Evolutionary conservation across 2,329 filamentous ascomycete genomes (phyloP), one percentile per base, ranked within the genome.

Genomic region (Endoconidiophora laricicola): DNA sequence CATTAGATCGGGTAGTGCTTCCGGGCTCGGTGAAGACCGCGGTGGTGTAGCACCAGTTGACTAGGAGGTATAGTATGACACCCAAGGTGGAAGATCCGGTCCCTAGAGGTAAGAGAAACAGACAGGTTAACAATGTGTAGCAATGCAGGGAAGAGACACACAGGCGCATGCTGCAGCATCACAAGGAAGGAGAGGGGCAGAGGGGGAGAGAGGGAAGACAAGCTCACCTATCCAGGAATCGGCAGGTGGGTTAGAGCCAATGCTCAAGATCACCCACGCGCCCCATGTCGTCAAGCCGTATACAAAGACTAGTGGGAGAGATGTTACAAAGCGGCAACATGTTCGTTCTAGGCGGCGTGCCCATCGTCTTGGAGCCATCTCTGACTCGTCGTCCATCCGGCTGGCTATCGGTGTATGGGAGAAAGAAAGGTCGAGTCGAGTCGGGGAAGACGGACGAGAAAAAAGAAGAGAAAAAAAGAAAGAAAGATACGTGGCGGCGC

Each of bases 21-120:
- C 91, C 91, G 4, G 91, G 90, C 56, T 83, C 78, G 22, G 86
- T 94, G 67, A 96, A 95, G 55, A 96, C 90, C 59, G 91, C 91
- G 42, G 81, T 80, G 1, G 86, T 91, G 67, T 98, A 98, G 59
- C 77, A 90, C 73, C 81, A 83, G 64, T 91, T 90, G 55, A 93
- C 78, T 59, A 94, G 70, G 49, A 76, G 57, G 60, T 88, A 96
- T 54, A 96, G 73, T 33, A 74, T 53, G 55, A 90, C 63, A 44
- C 81, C 86, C 48, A 85, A 61, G 39, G 73, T 60, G 7, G 83
- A 84, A 2, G 73, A 68, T 4, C 64, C 63, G 9, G 63, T 68
- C 44, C 76, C 78, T 80, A 54, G 44, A 37, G 22, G 20, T 2
- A 10, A 10, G 26, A 12, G 29, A 12, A 9, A 33, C 6, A 33